phyloP scores from a whole-genome alignment of 208 protist species.

The Endotrypanum monterogeii region DNA sequence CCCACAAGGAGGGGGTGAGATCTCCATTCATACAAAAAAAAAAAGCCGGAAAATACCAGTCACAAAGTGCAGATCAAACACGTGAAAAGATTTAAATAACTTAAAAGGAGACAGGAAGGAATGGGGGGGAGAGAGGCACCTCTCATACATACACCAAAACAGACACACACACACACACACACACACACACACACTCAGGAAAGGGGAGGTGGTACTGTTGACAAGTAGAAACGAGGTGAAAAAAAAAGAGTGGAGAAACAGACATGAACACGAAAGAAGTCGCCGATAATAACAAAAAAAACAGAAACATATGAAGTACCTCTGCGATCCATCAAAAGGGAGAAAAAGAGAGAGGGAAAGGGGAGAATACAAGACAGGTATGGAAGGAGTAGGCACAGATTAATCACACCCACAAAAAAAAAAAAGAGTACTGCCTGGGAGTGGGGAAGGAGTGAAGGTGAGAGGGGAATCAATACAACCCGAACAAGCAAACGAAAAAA shows the following conservation, averaged over 20 bases:
- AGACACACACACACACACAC: not conserved
- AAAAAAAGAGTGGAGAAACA: not conserved
- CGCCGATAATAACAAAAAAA: not conserved
- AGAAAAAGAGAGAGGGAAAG: not conserved
- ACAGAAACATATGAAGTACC: not conserved
- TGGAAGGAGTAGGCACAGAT: not conserved
- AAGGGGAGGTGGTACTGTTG: too few relatives aligned
- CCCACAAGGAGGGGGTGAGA: too few relatives aligned
- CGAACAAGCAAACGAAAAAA: not conserved
- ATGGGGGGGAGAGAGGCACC: not conserved
- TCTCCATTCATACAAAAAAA: not conserved
- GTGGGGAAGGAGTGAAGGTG: too few relatives aligned
- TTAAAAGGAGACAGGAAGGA: not conserved
- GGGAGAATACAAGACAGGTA: too few relatives aligned
- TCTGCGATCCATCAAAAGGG: not conserved
- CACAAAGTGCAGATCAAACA: not conserved
- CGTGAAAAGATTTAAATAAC: not conserved
- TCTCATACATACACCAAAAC: not conserved
- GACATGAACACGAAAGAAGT: not conserved
- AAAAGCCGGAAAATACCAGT: slow-evolving; percentile 1
- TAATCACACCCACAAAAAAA: not conserved
- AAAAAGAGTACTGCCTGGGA: not conserved
- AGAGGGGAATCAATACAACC: not conserved
- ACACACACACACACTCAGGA: too few relatives aligned
- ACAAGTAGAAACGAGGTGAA: not conserved